Evolutionary conservation across 192 early-diverging fungal species (phyloP).

Genomic region (Paraglomus brasilianum): DNA sequence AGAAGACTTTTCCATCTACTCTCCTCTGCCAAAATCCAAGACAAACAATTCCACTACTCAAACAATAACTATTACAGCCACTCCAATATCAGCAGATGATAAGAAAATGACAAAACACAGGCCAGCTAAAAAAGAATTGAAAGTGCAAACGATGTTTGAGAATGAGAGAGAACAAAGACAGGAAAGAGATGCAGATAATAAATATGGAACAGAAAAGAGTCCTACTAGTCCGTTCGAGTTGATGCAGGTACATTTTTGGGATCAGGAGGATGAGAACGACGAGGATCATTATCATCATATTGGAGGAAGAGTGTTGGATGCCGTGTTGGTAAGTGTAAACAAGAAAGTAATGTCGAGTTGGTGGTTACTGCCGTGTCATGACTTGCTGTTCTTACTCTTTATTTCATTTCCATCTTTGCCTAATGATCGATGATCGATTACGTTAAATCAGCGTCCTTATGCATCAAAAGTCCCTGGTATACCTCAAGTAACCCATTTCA

Average conservation of each 20-base stretch:
- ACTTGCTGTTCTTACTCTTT: neutral
- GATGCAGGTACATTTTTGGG: conserved; percentile 31
- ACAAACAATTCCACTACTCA: neutral
- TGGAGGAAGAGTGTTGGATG: conserved; percentile 77
- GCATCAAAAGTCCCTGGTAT: conserved; percentile 72
- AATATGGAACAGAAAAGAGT: neutral
- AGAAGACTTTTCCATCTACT: conserved; percentile 81
- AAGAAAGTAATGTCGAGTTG: too few relatives aligned
- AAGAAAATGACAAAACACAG: neutral
- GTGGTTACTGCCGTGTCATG: neutral
- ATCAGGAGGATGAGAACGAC: conserved; percentile 34
- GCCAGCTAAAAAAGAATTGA: neutral
- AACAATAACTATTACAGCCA: neutral
- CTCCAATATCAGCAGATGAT: neutral
- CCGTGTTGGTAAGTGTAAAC: conserved; percentile 56
- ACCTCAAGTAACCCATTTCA: conserved; percentile 59
- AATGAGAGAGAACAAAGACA: neutral
- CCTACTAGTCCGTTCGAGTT: conserved; percentile 58
- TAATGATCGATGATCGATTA: neutral
- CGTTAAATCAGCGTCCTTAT: conserved; percentile 60
- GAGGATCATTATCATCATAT: conserved; percentile 52
- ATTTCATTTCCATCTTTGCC: neutral
- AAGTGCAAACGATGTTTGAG: conserved; percentile 12
- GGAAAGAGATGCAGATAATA: neutral
- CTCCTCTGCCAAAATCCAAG: conserved; percentile 34